These are phyloP conservation scores for Phylloporus sp. DNA, from an alignment of 768 basidiomycete species.

Conservation along the genomic window DNA sequence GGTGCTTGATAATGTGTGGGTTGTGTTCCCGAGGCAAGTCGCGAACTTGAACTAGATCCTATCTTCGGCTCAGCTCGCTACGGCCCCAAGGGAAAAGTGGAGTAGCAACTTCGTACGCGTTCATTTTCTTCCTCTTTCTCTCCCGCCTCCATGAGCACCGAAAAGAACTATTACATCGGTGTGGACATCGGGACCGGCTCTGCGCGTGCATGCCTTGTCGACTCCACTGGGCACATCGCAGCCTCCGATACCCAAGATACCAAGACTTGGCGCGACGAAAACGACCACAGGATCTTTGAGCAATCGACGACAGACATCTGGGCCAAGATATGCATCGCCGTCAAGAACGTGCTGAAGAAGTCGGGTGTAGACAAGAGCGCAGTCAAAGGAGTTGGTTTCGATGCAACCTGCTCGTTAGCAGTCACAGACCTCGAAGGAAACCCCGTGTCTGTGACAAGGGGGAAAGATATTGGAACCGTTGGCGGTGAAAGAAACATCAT, in stretches of 20 bases:
- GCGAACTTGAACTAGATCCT: too few relatives aligned
- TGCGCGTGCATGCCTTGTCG: conserved; percentile 80
- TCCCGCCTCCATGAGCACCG: conserved; percentile 30
- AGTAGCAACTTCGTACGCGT: conserved; percentile 6
- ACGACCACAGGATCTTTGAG: conserved; percentile 92
- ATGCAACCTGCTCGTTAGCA: conserved; percentile 95
- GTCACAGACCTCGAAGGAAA: conserved; percentile 72
- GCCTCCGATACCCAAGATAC: conserved; percentile 81
- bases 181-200: conserved; percentile 93
- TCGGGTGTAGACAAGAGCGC: conserved; percentile 51
- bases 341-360: conserved; percentile 58
- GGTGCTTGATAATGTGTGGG: not conserved
- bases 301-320: conserved; percentile 92
- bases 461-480: conserved; percentile 51
- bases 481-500: conserved; percentile 81
- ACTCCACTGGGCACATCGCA: conserved; percentile 60
- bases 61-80: too few relatives aligned
- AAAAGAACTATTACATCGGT: conserved; percentile 58
- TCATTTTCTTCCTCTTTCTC: conserved; percentile 1
- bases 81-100: too few relatives aligned
- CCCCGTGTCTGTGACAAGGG: conserved; percentile 73
- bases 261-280: conserved; percentile 78
- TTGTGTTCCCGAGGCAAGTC: not conserved
- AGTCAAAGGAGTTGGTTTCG: conserved; percentile 89
- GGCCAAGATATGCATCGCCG: conserved; percentile 58